These are phyloP conservation scores for Populus tremula DNA, from an alignment of 345 rosid genomes.

Conservation along the genomic window DNA sequence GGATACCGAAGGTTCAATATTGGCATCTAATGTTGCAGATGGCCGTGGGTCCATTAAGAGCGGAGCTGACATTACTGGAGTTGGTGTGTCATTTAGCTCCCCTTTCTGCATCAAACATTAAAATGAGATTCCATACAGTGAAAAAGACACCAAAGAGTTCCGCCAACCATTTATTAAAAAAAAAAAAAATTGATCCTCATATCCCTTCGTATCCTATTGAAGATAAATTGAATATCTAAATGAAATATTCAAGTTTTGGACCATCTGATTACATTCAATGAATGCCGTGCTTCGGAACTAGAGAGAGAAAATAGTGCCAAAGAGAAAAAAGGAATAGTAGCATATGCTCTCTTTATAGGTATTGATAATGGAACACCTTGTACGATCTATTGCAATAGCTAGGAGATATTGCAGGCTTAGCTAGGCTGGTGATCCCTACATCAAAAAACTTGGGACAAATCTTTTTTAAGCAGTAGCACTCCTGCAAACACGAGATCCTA, in stretches of 20 bases:
- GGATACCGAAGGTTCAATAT: constrained; percentile 23
- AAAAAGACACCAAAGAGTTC: not conserved
- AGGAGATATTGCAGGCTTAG: not conserved
- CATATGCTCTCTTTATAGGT: not conserved
- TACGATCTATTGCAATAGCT: not conserved
- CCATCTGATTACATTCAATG: not conserved
- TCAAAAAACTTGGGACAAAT: not conserved
- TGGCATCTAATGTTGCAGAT: constrained; percentile 32
- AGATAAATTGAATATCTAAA: not conserved
- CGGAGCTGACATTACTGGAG: constrained; percentile 29
- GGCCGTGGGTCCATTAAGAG: constrained; percentile 43
- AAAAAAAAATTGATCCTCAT: not conserved
- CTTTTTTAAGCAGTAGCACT: not conserved
- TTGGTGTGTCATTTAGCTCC: constrained; percentile 25
- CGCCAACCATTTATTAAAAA: not conserved
- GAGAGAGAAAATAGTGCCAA: not conserved
- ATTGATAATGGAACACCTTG: not conserved
- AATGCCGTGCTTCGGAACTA: not conserved
- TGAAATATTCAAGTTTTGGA: not conserved
- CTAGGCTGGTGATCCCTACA: not conserved
- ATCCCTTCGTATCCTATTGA: not conserved
- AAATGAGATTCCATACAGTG: not conserved
- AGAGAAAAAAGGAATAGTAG: not conserved
- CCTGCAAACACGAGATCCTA: not conserved
- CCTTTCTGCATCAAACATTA: constrained; percentile 26